phyloP scores from a whole-genome alignment of 768 basidiomycete genomes.

The Mycena belliarum region DNA sequence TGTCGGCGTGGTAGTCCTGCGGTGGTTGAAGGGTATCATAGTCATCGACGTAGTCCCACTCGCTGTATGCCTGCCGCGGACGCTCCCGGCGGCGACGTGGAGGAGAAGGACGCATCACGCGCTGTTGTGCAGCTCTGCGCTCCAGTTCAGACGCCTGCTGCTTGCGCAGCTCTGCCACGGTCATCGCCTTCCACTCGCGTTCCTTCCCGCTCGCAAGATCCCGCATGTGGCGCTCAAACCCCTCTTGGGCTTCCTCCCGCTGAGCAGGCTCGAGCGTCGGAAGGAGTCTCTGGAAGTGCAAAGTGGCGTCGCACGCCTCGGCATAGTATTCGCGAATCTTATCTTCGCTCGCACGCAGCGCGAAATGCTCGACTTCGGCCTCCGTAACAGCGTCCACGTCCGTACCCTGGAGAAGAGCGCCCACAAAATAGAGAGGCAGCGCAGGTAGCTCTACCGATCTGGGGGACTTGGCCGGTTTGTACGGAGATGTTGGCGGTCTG shows the following conservation, averaged over 20 bases:
- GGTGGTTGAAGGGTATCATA: neutral
- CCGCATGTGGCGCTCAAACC: constrained; percentile 17
- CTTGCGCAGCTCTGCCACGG: constrained; percentile 17
- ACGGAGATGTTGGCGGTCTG: constrained; percentile 6
- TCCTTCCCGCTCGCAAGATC: constrained; percentile 17
- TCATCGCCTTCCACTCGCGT: constrained; percentile 19
- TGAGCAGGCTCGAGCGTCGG: neutral
- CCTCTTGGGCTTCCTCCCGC: constrained; percentile 5
- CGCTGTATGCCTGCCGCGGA: neutral
- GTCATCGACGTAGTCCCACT: constrained; percentile 13
- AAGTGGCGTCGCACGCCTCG: constrained; percentile 18
- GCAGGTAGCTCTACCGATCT: constrained; percentile 12
- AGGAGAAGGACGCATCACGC: constrained; percentile 11
- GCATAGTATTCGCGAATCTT: constrained; percentile 22
- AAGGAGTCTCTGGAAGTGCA: constrained; percentile 17
- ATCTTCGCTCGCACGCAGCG: constrained; percentile 11
- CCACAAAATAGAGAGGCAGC: constrained; percentile 20
- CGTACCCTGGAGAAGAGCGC: constrained; percentile 18
- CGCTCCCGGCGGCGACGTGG: neutral
- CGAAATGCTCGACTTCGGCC: constrained; percentile 15
- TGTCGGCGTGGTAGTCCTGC: neutral
- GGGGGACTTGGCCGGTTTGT: neutral
- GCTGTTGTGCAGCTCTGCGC: constrained; percentile 7
- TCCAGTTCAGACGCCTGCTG: constrained; percentile 15
- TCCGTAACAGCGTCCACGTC: constrained; percentile 21